Evolutionary conservation across 768 basidiomycete genomes (phyloP), one percentile per base, ranked within the genome.

Genomic region (Multifurca ochricompacta): DNA sequence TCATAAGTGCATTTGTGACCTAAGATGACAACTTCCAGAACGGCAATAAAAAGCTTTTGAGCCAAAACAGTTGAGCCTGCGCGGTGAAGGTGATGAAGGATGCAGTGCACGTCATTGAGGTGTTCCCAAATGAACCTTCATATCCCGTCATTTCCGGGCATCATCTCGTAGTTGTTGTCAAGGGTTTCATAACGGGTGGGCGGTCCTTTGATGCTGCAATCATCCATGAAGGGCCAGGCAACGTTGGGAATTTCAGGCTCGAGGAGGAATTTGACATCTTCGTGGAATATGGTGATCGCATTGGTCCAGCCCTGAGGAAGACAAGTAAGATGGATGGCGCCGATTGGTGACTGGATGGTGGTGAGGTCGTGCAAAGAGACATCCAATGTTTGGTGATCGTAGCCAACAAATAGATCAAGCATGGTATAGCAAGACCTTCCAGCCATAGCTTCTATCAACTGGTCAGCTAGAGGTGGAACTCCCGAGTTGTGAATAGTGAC

Each of bases 1-100:
- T 71, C 62, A 9, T 62, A 65, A 0, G 68, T 73, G 50, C 73
- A 75, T 0, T 45, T 47, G 40, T 77, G 71, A 5, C 43, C 43
- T n/a, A 48, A n/a, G 0, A 74, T 72, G 0, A 78, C 48, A 1
- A 76, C 65, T 39, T 67, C 61, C 0, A 63, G 65, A 0, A 56
- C 42, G 1, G 53, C 41, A 6, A 41, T 14, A 7, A 50, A 32
- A 0, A 50, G 19, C 16, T 50, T 50, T 9, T 5, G 4, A 3
- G 49, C 19, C 2, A 39, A 50, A 3, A 50, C 39, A 16, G 48
- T 50, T 5, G 39, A 18, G 16, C 40, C 19, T 1, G 39, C 28
- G 13, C 18, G 14, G 1, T 18, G 3, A 19, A 49, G 27, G 4
- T 19, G 28, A 8, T 49, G 37, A 6, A 49, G 27, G n/a, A 49